phyloP scores from a whole-genome alignment of 441 rosid genomes.

The Pelargonium myrrhifolium region DNA sequence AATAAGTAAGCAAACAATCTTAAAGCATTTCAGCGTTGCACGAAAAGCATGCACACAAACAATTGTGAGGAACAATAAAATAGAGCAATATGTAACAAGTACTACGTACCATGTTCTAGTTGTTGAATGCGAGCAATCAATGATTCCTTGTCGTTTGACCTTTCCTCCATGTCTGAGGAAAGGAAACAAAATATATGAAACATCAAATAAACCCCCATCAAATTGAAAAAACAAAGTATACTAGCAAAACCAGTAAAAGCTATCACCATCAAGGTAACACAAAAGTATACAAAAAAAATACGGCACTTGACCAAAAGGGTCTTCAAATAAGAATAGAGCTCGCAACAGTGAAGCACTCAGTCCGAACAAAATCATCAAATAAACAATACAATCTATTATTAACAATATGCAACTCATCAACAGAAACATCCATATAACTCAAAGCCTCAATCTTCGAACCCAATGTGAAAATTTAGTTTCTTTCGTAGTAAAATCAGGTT shows the following conservation, averaged over 20 bases:
- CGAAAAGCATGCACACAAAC: not conserved
- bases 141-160: conserved; percentile 36
- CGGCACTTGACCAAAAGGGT: not conserved
- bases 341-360: not conserved
- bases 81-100: conserved; percentile 6
- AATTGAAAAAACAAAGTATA: not conserved
- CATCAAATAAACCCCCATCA: not conserved
- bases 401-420: not conserved
- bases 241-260: not conserved
- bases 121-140: conserved; percentile 60
- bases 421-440: not conserved
- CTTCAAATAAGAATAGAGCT: not conserved
- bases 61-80: not conserved
- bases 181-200: not conserved
- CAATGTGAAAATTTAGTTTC: not conserved
- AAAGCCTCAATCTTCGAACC: not conserved
- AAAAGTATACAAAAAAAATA: not conserved
- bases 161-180: conserved; percentile 43
- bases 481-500: not conserved
- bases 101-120: conserved; percentile 53
- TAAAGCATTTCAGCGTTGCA: not conserved
- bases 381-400: not conserved
- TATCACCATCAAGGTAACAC: not conserved
- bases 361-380: not conserved
- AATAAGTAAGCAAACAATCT: not conserved